These are phyloP conservation scores for Penicillium sp. DNA, from an alignment of 2,329 filamentous ascomycete genomes.

Conservation along the genomic window DNA sequence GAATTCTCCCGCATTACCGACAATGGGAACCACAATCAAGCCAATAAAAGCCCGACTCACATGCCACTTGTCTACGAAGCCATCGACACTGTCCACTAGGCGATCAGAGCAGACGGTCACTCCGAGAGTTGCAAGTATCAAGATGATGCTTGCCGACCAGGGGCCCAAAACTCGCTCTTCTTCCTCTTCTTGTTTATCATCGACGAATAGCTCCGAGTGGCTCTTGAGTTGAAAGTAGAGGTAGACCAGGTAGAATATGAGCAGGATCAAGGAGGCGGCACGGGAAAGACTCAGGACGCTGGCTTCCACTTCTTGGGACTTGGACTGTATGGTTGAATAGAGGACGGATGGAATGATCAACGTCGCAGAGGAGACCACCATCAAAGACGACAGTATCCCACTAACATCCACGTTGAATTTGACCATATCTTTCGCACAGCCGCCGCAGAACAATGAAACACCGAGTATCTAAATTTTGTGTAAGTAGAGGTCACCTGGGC, in stretches of 20 bases:
- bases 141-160: constrained; percentile 14
- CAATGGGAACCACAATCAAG: constrained; percentile 56
- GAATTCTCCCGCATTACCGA: constrained; percentile 58
- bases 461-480: constrained; percentile 59
- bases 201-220: constrained; percentile 17
- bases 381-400: constrained; percentile 73
- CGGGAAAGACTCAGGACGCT: constrained; percentile 43
- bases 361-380: constrained; percentile 70
- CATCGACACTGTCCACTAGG: constrained; percentile 55
- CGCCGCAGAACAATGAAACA: constrained; percentile 81
- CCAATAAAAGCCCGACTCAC: constrained; percentile 59
- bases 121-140: constrained; percentile 19
- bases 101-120: constrained; percentile 27
- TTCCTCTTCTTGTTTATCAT: constrained; percentile 12
- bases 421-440: constrained; percentile 69
- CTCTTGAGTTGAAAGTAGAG: constrained; percentile 53
- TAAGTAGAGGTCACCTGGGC: not conserved
- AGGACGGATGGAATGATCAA: constrained; percentile 66
- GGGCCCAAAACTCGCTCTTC: constrained; percentile 13
- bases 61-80: constrained; percentile 51
- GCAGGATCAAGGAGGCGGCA: constrained; percentile 54
- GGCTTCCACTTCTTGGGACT: constrained; percentile 5
- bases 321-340: constrained; percentile 14
- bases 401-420: constrained; percentile 84
- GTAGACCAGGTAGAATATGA: constrained; percentile 54